Evolutionary conservation across 2,329 filamentous ascomycete species (phyloP), one percentile per base, ranked within the genome.

Genomic region (Curvularia lunata): DNA sequence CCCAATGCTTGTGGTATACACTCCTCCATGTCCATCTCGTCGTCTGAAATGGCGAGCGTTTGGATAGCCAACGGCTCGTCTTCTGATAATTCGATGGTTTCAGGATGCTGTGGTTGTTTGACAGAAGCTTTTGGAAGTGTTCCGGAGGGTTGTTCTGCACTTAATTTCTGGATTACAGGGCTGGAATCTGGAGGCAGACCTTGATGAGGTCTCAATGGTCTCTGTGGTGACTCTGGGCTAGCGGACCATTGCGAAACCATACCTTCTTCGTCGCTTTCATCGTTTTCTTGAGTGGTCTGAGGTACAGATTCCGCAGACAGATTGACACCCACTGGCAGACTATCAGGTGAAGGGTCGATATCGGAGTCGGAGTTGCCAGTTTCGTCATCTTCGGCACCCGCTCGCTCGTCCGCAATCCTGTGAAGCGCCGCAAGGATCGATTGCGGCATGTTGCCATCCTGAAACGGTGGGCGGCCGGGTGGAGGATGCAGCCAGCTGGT

Each of bases 361-460:
- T 65, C 52, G 40, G 54, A 56, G 18, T 59, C 55, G 32, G 40
- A 46, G 12, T 64, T 60, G 4, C 55, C 61, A 40, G 62, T 56
- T 4, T 56, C 58, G 10, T 28, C 60, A 10, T 51, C 60, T 50
- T 67, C 54, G 6, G 48, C n/a, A 5, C 59, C 54, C 27, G 59
- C 61, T n/a, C 38, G 59, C 45, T 70, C 67, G 37, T 68, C 68
- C 13, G 58, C 61, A 30, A 64, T 51, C 13, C 56, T 53, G 16
- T 61, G 53, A 10, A 72, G 51, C 6, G 54, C 52, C 5, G 54
- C 58, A 9, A 80, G 67, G 8, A 76, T 66, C 4, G 66, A 57
- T 3, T 76, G 67, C 4, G 79, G 79, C 16, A 81, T 68, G 56
- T 80, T 80, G 6, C 74, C 73, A 18, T 60, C 52, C 5, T 77